These are phyloP conservation scores for Elongisporangium senticosum DNA, from an alignment of 352 stramenopile species.

Conservation along the genomic window DNA sequence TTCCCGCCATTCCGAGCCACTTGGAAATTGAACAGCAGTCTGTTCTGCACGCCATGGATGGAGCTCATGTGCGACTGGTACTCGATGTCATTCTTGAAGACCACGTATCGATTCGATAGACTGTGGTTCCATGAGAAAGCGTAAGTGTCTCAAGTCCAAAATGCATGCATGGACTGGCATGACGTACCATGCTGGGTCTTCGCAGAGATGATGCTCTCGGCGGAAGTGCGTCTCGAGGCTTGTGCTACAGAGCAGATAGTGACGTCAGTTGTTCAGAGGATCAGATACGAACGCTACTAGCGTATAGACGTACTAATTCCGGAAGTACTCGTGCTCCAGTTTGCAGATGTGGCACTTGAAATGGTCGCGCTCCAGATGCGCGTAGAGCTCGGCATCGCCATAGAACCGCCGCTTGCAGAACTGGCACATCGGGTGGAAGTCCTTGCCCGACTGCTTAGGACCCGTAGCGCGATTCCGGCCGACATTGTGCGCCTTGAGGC, in stretches of 20 bases:
- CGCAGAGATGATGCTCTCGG: conserved; percentile 76
- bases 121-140: conserved; percentile 13
- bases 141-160: neutral
- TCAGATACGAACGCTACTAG: neutral
- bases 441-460: conserved; percentile 52
- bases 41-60: conserved; percentile 67
- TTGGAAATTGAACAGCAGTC: conserved; percentile 71
- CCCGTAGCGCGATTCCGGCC: conserved; percentile 34
- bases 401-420: conserved; percentile 88
- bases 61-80: conserved; percentile 83
- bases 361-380: conserved; percentile 85
- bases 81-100: conserved; percentile 84
- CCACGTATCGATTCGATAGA: conserved; percentile 80
- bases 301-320: conserved; percentile 74
- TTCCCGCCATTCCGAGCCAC: conserved; percentile 54
- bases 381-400: conserved; percentile 76
- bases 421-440: conserved; percentile 86
- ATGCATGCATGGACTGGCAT: neutral
- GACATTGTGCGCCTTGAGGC: conserved; percentile 61
- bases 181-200: conserved; percentile 71
- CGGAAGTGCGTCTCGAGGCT: conserved; percentile 85
- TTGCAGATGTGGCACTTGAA: conserved; percentile 90
- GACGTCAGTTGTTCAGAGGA: conserved; percentile 5
- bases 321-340: conserved; percentile 83
- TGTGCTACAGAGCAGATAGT: conserved; percentile 26